Percentiles rank a stretch among this genome's conserved stretches.
Evolutionary conservation across 75 land plant genomes (phyloP).

Genomic region (Gnetum montanum): DNA sequence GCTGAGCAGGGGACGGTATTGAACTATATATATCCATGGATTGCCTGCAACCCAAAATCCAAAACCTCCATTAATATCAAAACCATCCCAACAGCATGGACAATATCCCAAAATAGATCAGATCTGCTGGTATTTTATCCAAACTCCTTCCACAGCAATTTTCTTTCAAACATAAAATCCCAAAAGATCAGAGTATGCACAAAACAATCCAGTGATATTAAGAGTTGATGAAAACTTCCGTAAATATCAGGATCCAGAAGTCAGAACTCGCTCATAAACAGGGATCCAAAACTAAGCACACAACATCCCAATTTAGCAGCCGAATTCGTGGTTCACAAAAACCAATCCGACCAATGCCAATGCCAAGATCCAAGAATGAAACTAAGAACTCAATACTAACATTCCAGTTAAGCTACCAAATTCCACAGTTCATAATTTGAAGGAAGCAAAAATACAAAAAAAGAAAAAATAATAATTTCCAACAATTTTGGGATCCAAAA

Average conservation of each 20-base stretch:
- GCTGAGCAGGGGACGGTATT: conserved; percentile 72
- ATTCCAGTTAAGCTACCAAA: neutral
- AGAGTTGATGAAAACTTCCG: too few species aligned
- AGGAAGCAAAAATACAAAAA: neutral
- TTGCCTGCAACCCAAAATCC: conserved; percentile 40
- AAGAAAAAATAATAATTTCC: neutral
- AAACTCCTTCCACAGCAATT: neutral
- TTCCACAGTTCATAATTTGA: neutral
- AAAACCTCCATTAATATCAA: neutral
- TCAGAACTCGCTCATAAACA: too few species aligned
- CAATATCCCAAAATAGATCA: neutral
- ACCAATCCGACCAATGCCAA: too few species aligned
- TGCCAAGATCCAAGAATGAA: too few species aligned
- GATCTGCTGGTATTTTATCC: neutral
- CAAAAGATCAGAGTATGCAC: too few species aligned
- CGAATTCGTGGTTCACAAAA: too few species aligned
- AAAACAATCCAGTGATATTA: too few species aligned
- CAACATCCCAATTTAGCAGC: too few species aligned
- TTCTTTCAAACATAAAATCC: neutral
- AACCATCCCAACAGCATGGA: neutral
- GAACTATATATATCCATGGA: conserved; percentile 68
- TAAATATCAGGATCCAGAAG: too few species aligned
- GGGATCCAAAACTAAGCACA: too few species aligned
- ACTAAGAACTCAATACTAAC: too few species aligned
- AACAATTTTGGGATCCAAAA: too few species aligned